Percentiles rank a stretch among this genome's conserved stretches.
Conservation (phyloP, 108 stramenopile species). For the Chaetoceros muelleri region DNA sequence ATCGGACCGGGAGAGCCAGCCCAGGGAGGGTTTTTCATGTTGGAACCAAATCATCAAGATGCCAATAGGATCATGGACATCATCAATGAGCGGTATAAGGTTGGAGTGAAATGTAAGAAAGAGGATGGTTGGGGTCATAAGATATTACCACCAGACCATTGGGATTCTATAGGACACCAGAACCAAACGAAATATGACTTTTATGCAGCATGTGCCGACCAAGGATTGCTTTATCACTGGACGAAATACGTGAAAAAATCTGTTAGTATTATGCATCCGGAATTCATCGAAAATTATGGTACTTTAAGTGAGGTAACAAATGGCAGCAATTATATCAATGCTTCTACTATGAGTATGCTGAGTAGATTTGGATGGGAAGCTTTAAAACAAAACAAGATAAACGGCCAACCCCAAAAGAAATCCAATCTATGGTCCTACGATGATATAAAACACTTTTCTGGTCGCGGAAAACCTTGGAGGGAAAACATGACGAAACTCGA, state of each 20-base stretch:
- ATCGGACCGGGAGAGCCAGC: constrained; percentile 23
- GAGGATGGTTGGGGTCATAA: constrained; percentile 24
- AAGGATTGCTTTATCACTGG: constrained; percentile 40
- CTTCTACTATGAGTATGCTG: too few species aligned
- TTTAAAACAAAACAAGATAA: too few species aligned
- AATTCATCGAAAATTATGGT: too few species aligned
- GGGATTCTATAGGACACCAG: constrained; percentile 4
- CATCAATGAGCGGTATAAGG: constrained; percentile 2
- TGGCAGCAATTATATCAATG: too few species aligned
- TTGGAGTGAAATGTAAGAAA: constrained; percentile 10
- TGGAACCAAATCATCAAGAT: constrained; percentile 25
- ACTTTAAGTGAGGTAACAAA: too few species aligned
- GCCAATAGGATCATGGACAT: constrained; percentile 15
- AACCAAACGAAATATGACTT: constrained; percentile 23
- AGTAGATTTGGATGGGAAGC: too few species aligned
- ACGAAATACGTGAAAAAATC: constrained; percentile 8
- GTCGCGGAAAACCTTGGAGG: too few species aligned
- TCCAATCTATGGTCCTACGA: too few species aligned
- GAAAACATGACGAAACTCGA: too few species aligned
- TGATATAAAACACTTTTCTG: too few species aligned
- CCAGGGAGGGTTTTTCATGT: constrained; percentile 41
- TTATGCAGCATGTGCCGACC: constrained; percentile 31
- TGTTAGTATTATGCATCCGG: constrained; percentile 3
- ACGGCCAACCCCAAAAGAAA: too few species aligned
- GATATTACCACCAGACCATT: constrained; percentile 1